Conservation (phyloP, 495 filamentous ascomycete species). For the Lentithecium fluviatile region DNA sequence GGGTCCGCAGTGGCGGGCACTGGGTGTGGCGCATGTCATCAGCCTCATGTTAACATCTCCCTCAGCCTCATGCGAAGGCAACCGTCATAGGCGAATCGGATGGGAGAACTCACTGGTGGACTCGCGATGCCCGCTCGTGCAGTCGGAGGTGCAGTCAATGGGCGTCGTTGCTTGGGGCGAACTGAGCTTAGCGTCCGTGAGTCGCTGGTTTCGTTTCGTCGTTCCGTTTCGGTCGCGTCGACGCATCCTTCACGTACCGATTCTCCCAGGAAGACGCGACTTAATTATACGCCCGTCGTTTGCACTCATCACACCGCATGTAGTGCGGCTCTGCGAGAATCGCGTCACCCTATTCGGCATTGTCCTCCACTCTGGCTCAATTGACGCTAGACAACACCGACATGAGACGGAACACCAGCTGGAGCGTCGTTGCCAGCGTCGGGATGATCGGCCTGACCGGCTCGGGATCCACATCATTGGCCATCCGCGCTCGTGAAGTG, state of each 20-base stretch:
- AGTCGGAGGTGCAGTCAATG: neutral
- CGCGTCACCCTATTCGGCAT: slow-evolving; percentile 1
- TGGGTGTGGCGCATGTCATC: slow-evolving; percentile 18
- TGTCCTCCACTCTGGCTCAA: neutral
- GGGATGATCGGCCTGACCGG: slow-evolving; percentile 40
- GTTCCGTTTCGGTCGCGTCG: neutral
- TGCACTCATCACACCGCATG: neutral
- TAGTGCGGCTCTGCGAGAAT: slow-evolving; percentile 23
- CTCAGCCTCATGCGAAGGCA: slow-evolving; percentile 5
- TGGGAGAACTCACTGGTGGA: slow-evolving; percentile 2
- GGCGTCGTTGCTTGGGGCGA: neutral
- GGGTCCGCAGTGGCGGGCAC: slow-evolving; percentile 12
- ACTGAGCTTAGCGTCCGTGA: slow-evolving; percentile 15
- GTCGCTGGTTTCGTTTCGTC: slow-evolving; percentile 1
- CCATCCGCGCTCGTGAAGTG: slow-evolving; percentile 40
- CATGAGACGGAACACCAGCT: neutral
- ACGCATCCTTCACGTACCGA: neutral
- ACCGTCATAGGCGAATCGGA: neutral
- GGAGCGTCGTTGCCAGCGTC: slow-evolving; percentile 42
- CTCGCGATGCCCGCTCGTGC: slow-evolving; percentile 1
- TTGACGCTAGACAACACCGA: neutral
- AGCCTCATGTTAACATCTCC: slow-evolving; percentile 6
- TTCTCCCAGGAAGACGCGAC: slow-evolving; percentile 2
- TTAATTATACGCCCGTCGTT: slow-evolving; percentile 11
- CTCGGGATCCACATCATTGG: slow-evolving; percentile 48